Evolutionary conservation across 140 eudicot species (phyloP), one percentile per base, ranked within the genome.

Genomic region (Cichorium intybus): DNA sequence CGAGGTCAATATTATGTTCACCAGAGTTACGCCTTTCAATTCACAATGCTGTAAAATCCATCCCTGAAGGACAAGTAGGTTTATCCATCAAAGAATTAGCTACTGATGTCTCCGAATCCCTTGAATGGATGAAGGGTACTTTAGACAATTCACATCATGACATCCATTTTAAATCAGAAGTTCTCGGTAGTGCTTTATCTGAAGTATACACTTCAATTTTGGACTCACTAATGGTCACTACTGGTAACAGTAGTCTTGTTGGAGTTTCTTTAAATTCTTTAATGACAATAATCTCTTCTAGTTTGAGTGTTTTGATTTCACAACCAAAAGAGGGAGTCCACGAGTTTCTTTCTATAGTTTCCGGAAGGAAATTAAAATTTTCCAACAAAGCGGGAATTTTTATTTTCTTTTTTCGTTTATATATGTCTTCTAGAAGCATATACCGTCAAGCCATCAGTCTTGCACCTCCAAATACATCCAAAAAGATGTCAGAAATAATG

Each of bases 31-130:
- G 85, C 71, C 74, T 68, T 69, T 80, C 95, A 18, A 65, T 88
- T 69, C 76, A 76, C 62, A 73, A 80, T 68, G 99, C 96, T 22
- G 62, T 86, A 20, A 83, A 75, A 65, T 69, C 88, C 45, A 83
- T 93, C 55, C 99, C 99, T 0, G 99, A 85, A 79, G 99, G 99
- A 61, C 97, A 93, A 73, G 94, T 74, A 29, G 77, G 83, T 74
- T 86, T 79, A 43, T 77, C 80, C 56, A 68, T 93, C 60, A 80
- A 75, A 47, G 75, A 67, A 18, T 76, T 93, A 59, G 71, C 65
- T 10, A 49, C 79, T 24, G 95, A 92, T 81, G 47, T 92, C 39
- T 76, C 73, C 15, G 84, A 79, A 71, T 76, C 92, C 17, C 75
- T 93, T 57, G 83, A 81, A 48, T 93, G 99, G 99, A 60, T 85